A percentile compares a stretch with the other conserved stretches of the same genome.
phyloP scores from a whole-genome alignment of 495 filamentous ascomycete genomes.

The Penicillium crystallinum region DNA sequence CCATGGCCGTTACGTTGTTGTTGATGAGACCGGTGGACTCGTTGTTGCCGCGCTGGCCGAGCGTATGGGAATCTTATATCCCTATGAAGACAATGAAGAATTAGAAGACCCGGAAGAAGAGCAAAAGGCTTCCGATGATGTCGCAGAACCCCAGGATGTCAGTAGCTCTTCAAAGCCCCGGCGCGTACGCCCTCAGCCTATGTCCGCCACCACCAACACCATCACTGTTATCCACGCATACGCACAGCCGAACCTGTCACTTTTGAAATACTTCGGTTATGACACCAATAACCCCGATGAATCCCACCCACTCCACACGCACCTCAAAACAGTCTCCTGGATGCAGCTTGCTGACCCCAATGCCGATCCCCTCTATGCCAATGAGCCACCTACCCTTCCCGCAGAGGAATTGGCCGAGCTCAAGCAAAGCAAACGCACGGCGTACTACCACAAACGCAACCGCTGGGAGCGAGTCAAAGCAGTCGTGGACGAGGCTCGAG shows the following conservation, averaged over 20 bases:
- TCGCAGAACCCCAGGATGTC: constrained; percentile 8
- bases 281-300: constrained; percentile 62
- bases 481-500: constrained; percentile 66
- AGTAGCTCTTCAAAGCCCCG: constrained; percentile 16
- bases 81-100: constrained; percentile 34
- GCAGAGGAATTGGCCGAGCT: constrained; percentile 52
- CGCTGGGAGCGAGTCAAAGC: constrained; percentile 64
- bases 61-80: constrained; percentile 78
- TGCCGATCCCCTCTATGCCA: constrained; percentile 62
- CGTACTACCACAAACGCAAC: constrained; percentile 78
- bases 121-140: constrained; percentile 5
- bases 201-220: constrained; percentile 65
- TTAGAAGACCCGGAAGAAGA: constrained; percentile 25
- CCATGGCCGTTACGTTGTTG: constrained; percentile 75
- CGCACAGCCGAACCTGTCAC: constrained; percentile 79
- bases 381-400: constrained; percentile 49
- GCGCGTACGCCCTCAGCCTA: constrained; percentile 26
- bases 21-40: constrained; percentile 87
- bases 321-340: constrained; percentile 83
- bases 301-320: constrained; percentile 71
- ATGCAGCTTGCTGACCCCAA: constrained; percentile 76
- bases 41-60: constrained; percentile 86
- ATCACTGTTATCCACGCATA: constrained; percentile 85
- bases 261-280: constrained; percentile 83
- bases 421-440: constrained; percentile 73